These are phyloP conservation scores for Xenoacremonium recifei DNA, from an alignment of 2,329 filamentous ascomycete species.

Conservation along the genomic window DNA sequence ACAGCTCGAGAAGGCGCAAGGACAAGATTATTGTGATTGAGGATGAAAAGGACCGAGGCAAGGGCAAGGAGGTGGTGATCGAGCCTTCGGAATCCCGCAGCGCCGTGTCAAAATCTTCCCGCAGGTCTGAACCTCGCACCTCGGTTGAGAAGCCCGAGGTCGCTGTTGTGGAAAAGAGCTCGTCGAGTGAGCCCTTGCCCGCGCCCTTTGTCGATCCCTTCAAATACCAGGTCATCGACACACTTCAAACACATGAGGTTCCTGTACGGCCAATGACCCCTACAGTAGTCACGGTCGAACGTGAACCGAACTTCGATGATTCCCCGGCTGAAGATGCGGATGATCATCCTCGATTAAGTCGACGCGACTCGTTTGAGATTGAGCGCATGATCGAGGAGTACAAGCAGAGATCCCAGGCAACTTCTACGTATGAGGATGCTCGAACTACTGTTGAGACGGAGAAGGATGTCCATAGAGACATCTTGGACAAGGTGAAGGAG, in stretches of 20 bases:
- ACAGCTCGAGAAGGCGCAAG: conserved; percentile 25
- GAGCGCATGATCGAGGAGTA: conserved; percentile 33
- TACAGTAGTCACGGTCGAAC: conserved; percentile 51
- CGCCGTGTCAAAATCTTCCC: conserved; percentile 21
- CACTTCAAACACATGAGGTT: conserved; percentile 41
- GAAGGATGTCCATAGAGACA: conserved; percentile 41
- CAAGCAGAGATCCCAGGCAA: conserved; percentile 19
- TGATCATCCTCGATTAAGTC: conserved; percentile 42
- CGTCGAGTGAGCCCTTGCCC: conserved; percentile 21
- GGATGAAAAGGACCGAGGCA: conserved; percentile 10
- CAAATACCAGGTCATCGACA: conserved; percentile 56
- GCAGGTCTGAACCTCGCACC: conserved; percentile 21
- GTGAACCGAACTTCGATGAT: conserved; percentile 50
- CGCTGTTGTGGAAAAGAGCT: conserved; percentile 21
- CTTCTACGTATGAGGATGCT: conserved; percentile 16
- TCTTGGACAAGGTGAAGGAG: conserved; percentile 45
- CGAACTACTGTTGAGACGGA: conserved; percentile 26
- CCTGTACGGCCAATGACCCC: conserved; percentile 47
- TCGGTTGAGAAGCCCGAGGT: conserved; percentile 27
- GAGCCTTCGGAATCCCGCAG: conserved; percentile 26
- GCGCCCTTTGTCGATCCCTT: conserved; percentile 52
- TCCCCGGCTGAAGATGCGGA: conserved; percentile 27
- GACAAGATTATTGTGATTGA: conserved; percentile 17
- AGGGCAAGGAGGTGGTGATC: conserved; percentile 24
- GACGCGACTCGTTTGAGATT: conserved; percentile 49